Base-by-base conservation (phyloP, 257 asterid genomes). In the Primulina eburnea region DNA sequence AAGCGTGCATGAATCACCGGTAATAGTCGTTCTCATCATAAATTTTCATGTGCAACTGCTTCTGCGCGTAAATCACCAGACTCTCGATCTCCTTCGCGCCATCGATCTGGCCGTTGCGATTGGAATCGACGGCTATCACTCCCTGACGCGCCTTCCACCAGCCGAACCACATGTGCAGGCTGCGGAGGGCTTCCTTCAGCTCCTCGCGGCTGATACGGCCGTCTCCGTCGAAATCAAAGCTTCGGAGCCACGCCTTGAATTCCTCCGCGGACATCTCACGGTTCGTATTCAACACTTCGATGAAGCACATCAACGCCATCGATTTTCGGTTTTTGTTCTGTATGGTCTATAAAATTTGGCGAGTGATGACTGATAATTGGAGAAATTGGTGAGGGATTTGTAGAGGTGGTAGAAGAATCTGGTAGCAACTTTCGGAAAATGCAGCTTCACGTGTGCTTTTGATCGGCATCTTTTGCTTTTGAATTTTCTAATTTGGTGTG, bases 161-260 rank as follows among this genome's bases (percentile, higher is more conserved):
- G 6, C 69, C 66, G 60, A 73, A 77, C 81, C 78, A 77, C 18
- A 68, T 17, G 14, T 52, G 71, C 29, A 73, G 72, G 73, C 78
- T 77, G 64, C 63, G 68, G 12, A 73, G 69, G 11, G 75, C 81
- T n/a, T 77, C 78, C n/a, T 60, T 40, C 70, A 77, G 66, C 73
- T 78, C 82, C 32, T 47, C 69, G 8, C 71, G 71, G 74, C 74
- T 78, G 16, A 78, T 78, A 1, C 82, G 74, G 16, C 75, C 78
- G 33, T 78, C 79, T 2, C 56, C 70, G 77, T 74, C 62, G n/a
- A 8, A 26, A 28, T 74, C 80, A 35, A 74, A 74, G 59, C 65
- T 52, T 12, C 66, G 52, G 33, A 78, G 63, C 82, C 78, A 73
- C 38, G 59, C 71, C 64, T 78, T 78, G 77, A 78, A 78, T 68